Evolutionary conservation across 2,329 filamentous ascomycete genomes (phyloP), one percentile per base, ranked within the genome.

Genomic region (Coniochaeta hoffmannii): DNA sequence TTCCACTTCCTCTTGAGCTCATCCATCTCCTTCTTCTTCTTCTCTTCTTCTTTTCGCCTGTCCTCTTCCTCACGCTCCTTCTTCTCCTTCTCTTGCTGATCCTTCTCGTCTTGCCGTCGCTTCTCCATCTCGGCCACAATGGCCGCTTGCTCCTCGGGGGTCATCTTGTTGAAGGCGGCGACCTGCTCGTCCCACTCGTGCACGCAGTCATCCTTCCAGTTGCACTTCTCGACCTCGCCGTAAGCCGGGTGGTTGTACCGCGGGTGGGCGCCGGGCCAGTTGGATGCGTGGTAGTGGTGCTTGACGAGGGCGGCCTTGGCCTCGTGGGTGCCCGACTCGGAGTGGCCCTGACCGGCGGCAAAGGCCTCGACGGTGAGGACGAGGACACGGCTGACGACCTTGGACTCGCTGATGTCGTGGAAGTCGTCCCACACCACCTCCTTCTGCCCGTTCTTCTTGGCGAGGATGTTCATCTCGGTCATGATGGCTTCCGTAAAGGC

Each of bases 271-370:
- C 78, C 80, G 2, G 86, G 87, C 87, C 87, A 89, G 57, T 82
- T 80, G 1, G 85, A 89, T 0, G 87, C 87, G 66, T 89, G 87
- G 63, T 88, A 90, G 67, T 89, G 85, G 65, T 90, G 87, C 67
- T 85, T 87, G 24, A 89, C 85, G 1, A 89, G 73, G 1, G 87
- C 86, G 19, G 78, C 77, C 53, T 83, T 76, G 1, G 85, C 77
- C 53, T 86, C 78, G 67, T 89, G 86, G 63, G 85, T 88, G 14
- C 86, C 86, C 0, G 85, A 87, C 64, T 89, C 81, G 0, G 86
- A 89, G 67, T 89, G 86, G 12, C 86, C 86, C 66, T 89, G 86
- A 12, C 86, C 86, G 0, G 86, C 86, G 14, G 86, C 86, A 61
- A 89, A 89, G 0, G 85, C 85, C 68, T 89, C 85, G 4, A 89